These are phyloP conservation scores for Aureobasidium namibiae DNA, from an alignment of 2,329 filamentous ascomycete species.

Conservation along the genomic window DNA sequence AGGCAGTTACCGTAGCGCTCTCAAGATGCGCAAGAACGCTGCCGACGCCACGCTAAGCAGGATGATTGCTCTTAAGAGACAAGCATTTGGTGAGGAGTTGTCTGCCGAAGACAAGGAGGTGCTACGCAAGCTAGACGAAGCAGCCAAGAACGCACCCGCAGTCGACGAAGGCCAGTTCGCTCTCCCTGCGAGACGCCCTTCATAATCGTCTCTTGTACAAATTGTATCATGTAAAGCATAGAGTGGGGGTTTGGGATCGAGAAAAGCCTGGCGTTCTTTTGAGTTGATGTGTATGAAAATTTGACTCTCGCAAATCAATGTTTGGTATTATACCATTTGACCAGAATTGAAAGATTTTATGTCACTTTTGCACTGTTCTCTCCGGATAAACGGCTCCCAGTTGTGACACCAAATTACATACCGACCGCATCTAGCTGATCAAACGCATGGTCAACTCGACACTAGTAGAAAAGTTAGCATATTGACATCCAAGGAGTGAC, in stretches of 20 bases:
- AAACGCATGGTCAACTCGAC: slow-evolving; percentile 13
- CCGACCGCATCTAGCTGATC: slow-evolving; percentile 1
- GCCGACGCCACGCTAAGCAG: slow-evolving; percentile 12
- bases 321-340: background rate
- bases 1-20: background rate
- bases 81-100: slow-evolving; percentile 12
- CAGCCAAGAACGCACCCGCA: background rate
- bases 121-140: slow-evolving; percentile 7
- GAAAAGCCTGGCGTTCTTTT: slow-evolving; percentile 9
- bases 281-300: slow-evolving; percentile 2
- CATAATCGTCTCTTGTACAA: background rate
- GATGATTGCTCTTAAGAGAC: slow-evolving; percentile 14
- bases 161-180: slow-evolving; percentile 2
- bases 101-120: slow-evolving; percentile 12
- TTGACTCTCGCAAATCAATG: background rate
- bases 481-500: background rate
- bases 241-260: background rate
- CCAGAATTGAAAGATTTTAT: background rate
- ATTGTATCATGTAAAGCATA: slow-evolving; percentile 9
- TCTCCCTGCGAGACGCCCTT: background rate
- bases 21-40: slow-evolving; percentile 8
- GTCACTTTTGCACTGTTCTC: background rate
- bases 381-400: background rate
- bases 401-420: background rate
- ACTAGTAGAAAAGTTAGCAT: background rate